Conservation (phyloP, 2,329 filamentous ascomycete species). For the Macrophomina phaseolina region DNA sequence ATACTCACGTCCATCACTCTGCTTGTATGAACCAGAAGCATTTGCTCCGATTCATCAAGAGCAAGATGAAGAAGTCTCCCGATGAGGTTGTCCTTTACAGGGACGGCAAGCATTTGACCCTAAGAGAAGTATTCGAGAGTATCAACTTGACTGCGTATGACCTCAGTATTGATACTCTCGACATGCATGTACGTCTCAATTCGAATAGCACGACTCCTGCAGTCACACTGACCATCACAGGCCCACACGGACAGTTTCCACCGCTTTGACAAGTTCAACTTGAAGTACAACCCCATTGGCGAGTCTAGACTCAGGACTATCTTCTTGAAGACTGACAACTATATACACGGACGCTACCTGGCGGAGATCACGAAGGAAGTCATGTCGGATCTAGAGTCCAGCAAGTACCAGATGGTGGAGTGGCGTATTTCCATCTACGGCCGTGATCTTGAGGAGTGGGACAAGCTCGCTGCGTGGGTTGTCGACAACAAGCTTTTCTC, state of each 20-base stretch:
- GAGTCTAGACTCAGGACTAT: conserved; percentile 97
- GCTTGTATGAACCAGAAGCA: conserved; percentile 99
- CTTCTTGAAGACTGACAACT: conserved; percentile 98
- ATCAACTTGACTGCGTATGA: conserved; percentile 98
- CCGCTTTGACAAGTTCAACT: conserved; percentile 98
- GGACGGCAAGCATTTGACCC: conserved; percentile 88
- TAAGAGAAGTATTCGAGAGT: conserved; percentile 93
- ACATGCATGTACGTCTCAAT: conserved; percentile 84
- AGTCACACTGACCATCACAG: conserved; percentile 46
- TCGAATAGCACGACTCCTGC: too few relatives aligned
- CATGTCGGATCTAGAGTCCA: conserved; percentile 94
- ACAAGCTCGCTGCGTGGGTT: conserved; percentile 95
- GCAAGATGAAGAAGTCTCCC: conserved; percentile 98
- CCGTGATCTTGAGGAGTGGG: conserved; percentile 91
- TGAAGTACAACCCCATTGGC: conserved; percentile 97
- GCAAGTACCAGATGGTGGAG: conserved; percentile 99
- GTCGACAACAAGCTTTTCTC: conserved; percentile 98
- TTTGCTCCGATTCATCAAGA: conserved; percentile 96
- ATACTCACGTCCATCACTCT: conserved; percentile 98
- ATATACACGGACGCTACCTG: conserved; percentile 92
- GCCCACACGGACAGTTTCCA: conserved; percentile 98
- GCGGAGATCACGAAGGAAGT: conserved; percentile 99
- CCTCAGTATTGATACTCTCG: conserved; percentile 94
- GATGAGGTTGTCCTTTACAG: conserved; percentile 92
- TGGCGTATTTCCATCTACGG: conserved; percentile 99